These are phyloP conservation scores for Fusarium austroafricanum DNA, from an alignment of 2,329 filamentous ascomycete species.

Conservation along the genomic window DNA sequence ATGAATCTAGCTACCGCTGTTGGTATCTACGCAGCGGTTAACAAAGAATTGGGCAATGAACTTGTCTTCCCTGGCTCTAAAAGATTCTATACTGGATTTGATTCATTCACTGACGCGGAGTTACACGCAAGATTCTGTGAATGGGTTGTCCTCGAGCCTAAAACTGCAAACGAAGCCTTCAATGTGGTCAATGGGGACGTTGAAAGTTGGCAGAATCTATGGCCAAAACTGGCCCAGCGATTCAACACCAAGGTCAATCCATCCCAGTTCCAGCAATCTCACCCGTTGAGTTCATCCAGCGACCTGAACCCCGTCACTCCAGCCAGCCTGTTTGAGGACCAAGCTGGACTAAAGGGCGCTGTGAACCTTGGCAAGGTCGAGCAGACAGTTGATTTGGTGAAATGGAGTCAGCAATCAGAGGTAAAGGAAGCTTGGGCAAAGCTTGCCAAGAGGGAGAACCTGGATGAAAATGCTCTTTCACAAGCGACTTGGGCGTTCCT, in stretches of 20 bases:
- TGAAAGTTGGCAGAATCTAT: slow-evolving; percentile 15
- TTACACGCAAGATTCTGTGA: slow-evolving; percentile 13
- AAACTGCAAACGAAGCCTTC: slow-evolving; percentile 1
- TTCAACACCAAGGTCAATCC: background rate
- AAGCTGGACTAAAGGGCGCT: background rate
- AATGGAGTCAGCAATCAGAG: slow-evolving; percentile 5
- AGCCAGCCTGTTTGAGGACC: background rate
- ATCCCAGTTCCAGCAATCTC: background rate
- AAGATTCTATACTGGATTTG: slow-evolving; percentile 3
- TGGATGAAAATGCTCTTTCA: slow-evolving; percentile 5
- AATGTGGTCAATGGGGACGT: slow-evolving; percentile 14
- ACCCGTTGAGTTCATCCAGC: background rate
- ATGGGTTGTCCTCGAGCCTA: slow-evolving; percentile 1
- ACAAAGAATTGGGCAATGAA: slow-evolving; percentile 6
- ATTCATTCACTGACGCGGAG: background rate
- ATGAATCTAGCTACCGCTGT: slow-evolving; percentile 18
- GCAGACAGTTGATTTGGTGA: background rate
- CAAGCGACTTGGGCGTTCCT: slow-evolving; percentile 10
- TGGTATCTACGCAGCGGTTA: slow-evolving; percentile 6
- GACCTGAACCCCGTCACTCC: background rate
- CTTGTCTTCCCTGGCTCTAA: background rate
- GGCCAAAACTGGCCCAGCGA: background rate
- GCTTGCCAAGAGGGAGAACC: background rate
- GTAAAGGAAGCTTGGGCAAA: slow-evolving; percentile 5
- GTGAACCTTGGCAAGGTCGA: background rate